phyloP scores from a whole-genome alignment of 495 filamentous ascomycete species.

The Xylaria scruposa region DNA sequence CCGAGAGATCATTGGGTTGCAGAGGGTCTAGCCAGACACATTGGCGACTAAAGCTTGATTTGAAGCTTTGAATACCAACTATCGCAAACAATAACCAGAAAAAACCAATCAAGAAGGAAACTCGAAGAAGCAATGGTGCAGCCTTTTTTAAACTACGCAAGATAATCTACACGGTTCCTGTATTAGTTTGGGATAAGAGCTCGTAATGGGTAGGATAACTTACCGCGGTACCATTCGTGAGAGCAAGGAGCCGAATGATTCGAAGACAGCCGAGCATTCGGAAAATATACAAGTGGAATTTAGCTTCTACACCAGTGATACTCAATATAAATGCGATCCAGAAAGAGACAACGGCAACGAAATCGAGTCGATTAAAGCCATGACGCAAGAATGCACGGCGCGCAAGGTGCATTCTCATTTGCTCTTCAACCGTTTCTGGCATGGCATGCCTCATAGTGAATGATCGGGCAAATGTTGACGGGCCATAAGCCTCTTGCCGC shows the following conservation, averaged over 20 bases:
- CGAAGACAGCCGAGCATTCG: constrained; percentile 94
- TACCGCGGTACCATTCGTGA: constrained; percentile 91
- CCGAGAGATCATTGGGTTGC: constrained; percentile 49
- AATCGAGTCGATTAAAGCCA: constrained; percentile 93
- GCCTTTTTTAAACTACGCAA: constrained; percentile 94
- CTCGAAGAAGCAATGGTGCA: constrained; percentile 89
- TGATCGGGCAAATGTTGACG: constrained; percentile 78
- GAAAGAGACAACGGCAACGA: constrained; percentile 93
- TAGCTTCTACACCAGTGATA: constrained; percentile 67
- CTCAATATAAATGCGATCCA: constrained; percentile 87
- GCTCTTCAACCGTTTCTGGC: constrained; percentile 73
- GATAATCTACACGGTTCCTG: constrained; percentile 68
- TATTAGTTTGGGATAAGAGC: constrained; percentile 18
- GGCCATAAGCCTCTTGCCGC: constrained; percentile 50
- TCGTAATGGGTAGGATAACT: constrained; percentile 33
- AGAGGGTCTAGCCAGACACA: constrained; percentile 83
- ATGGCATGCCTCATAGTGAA: constrained; percentile 76
- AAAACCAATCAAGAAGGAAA: constrained; percentile 95
- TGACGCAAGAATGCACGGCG: constrained; percentile 93
- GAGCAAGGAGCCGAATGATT: constrained; percentile 83
- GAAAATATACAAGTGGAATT: constrained; percentile 83
- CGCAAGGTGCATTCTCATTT: constrained; percentile 82
- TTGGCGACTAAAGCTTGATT: constrained; percentile 84
- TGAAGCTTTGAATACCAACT: constrained; percentile 96
- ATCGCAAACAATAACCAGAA: constrained; percentile 99